phyloP scores from a whole-genome alignment of 164 flowering plant genomes.

The Liriodendron chinense region DNA sequence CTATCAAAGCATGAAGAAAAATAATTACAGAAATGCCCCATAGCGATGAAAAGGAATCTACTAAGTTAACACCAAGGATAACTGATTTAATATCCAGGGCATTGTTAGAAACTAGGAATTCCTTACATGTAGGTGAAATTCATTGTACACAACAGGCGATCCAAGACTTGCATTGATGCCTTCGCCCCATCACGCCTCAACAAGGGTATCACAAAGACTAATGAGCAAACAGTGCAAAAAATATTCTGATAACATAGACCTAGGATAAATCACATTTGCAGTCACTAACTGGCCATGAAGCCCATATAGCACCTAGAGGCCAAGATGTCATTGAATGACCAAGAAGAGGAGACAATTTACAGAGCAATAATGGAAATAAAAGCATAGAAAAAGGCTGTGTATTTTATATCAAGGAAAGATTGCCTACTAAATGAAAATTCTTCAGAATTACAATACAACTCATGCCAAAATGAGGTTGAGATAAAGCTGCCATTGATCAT shows the following conservation, averaged over 20 bases:
- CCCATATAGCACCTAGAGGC: neutral
- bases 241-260: neutral
- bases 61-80: neutral
- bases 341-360: neutral
- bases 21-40: neutral
- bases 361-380: neutral
- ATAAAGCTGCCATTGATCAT: conserved; percentile 4
- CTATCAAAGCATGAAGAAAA: too few species aligned
- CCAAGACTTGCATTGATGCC: neutral
- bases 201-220: neutral
- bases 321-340: neutral
- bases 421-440: neutral
- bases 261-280: neutral
- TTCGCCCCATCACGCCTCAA: neutral
- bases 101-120: neutral
- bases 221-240: neutral
- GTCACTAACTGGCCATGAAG: neutral
- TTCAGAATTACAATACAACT: neutral
- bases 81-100: neutral
- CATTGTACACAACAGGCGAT: neutral
- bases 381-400: neutral
- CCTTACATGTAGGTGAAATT: too few species aligned
- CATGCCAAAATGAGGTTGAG: neutral
- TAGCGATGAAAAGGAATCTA: neutral
- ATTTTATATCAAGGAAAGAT: neutral